phyloP scores from a whole-genome alignment of 257 asterid genomes.

The Ophiorrhiza pumila region DNA sequence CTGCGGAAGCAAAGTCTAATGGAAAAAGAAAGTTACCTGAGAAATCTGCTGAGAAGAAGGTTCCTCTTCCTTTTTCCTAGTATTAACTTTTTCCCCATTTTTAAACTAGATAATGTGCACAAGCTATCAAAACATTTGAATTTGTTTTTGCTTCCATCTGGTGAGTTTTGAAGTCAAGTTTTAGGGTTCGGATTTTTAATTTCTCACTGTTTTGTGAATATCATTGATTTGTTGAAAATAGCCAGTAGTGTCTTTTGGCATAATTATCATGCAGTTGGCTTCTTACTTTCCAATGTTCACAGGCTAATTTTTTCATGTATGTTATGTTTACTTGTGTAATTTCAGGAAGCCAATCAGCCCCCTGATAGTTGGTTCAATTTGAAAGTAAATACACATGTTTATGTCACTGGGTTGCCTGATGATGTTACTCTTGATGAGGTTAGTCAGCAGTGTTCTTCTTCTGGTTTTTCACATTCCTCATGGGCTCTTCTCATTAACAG shows the following conservation, averaged over 20 bases:
- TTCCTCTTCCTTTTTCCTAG: conserved; percentile 18
- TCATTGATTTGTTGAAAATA: neutral
- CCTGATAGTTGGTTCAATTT: conserved; percentile 97
- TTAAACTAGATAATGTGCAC: neutral
- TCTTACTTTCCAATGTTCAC: neutral
- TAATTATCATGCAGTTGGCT: neutral
- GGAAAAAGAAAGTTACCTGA: conserved; percentile 68
- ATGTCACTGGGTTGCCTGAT: conserved; percentile 90
- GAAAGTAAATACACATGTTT: conserved; percentile 96
- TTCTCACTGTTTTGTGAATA: neutral
- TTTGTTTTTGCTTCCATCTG: neutral
- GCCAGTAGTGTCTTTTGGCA: neutral
- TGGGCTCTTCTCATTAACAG: conserved; percentile 1
- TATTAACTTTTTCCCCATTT: conserved; percentile 1
- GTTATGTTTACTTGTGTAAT: neutral
- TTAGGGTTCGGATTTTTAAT: neutral
- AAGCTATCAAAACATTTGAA: neutral
- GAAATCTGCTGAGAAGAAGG: conserved; percentile 69
- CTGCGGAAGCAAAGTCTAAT: conserved; percentile 41
- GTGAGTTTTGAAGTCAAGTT: neutral
- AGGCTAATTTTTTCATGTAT: neutral
- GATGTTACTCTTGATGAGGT: conserved; percentile 93
- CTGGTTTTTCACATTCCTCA: conserved; percentile 10
- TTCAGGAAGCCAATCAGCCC: conserved; percentile 90
- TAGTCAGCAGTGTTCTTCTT: conserved; percentile 30